Evolutionary conservation across 1,284 basidiomycete genomes (phyloP).

Genomic region (Trichosporon inkin): DNA sequence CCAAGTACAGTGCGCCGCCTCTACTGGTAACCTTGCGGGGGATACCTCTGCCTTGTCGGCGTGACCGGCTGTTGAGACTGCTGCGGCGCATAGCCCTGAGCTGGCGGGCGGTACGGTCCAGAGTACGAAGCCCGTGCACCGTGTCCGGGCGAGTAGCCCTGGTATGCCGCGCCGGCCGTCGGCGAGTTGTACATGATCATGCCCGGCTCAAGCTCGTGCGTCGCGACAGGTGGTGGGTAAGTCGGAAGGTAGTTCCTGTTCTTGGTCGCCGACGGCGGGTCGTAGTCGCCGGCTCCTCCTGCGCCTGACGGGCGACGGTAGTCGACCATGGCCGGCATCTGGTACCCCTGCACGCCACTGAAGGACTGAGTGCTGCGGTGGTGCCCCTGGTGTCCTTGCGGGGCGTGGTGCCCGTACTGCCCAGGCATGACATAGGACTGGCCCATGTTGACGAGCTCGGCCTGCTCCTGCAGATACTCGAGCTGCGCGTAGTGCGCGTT

Average conservation of each 20-base stretch:
- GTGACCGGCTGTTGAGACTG: constrained; percentile 1
- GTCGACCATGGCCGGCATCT: constrained; percentile 44
- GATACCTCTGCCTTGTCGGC: background rate
- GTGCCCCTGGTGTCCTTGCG: constrained; percentile 10
- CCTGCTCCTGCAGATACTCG: constrained; percentile 85
- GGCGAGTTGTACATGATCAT: constrained; percentile 34
- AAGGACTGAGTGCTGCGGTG: constrained; percentile 29
- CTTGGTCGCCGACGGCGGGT: constrained; percentile 23
- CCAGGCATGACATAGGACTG: constrained; percentile 43
- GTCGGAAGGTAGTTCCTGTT: constrained; percentile 39
- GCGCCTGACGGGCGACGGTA: constrained; percentile 20
- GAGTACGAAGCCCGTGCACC: constrained; percentile 38
- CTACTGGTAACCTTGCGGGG: background rate
- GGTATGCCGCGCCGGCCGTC: constrained; percentile 2
- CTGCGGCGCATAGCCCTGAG: background rate
- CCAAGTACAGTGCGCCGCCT: background rate
- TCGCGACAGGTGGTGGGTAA: constrained; percentile 48
- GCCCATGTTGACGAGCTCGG: constrained; percentile 64
- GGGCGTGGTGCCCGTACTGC: constrained; percentile 25
- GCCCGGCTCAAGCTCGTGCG: constrained; percentile 21
- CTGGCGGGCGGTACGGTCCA: constrained; percentile 31
- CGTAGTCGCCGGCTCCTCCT: constrained; percentile 32
- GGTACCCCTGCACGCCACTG: constrained; percentile 31
- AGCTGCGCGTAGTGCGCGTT: constrained; percentile 74
- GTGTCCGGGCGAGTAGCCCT: constrained; percentile 29